Evolutionary conservation across 192 early-diverging fungal species (phyloP).

Genomic region (Diversispora eburnea): DNA sequence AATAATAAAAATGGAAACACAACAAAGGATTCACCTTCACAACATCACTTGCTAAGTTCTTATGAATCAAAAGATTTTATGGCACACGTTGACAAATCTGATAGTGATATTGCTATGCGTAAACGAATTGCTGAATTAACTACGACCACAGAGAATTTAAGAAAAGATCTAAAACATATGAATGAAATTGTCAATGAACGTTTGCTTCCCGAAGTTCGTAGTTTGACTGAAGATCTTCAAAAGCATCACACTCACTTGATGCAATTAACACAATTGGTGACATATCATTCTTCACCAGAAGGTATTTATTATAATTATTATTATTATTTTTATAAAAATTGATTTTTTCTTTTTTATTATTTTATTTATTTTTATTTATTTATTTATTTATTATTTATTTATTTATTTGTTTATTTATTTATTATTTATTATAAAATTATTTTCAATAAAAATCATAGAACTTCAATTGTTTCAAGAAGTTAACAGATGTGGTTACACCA

Average conservation of each 20-base stretch:
- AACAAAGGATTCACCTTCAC: neutral
- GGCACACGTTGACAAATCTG: neutral
- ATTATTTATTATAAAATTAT: neutral
- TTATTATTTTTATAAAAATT: no score
- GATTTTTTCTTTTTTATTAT: no score
- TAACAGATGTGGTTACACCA: neutral
- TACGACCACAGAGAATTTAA: conserved; percentile 9
- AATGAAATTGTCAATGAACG: conserved; percentile 13
- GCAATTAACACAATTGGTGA: conserved; percentile 19
- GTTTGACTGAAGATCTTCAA: conserved; percentile 4
- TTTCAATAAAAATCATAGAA: neutral
- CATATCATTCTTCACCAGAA: neutral
- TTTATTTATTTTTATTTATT: no score
- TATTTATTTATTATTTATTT: neutral
- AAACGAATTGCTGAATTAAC: conserved; percentile 10
- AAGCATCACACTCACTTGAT: conserved; percentile 22
- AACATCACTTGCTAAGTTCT: neutral
- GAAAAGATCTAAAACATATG: conserved; percentile 28
- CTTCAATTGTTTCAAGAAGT: conserved; percentile 11
- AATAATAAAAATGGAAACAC: neutral
- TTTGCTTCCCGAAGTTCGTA: conserved; percentile 21
- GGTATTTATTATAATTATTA: neutral
- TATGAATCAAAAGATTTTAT: conserved; percentile 19
- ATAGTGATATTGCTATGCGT: conserved; percentile 7
- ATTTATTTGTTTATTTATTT: no score